A percentile compares a stretch with the other conserved stretches of the same genome.
These are phyloP conservation scores for Erysimum cheiri DNA, from an alignment of 441 rosid species.

Conservation along the genomic window DNA sequence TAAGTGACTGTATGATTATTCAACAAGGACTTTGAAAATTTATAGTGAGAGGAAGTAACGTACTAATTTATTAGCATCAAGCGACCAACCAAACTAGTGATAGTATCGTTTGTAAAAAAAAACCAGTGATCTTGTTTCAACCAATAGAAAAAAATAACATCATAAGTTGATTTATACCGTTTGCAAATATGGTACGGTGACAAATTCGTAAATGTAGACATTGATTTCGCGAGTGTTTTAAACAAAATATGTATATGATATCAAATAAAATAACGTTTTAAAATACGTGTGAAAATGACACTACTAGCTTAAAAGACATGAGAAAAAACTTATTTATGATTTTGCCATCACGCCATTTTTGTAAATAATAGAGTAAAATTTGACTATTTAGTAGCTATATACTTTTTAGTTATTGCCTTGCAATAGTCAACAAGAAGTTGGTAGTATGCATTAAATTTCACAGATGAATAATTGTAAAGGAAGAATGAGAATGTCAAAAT, in stretches of 20 bases:
- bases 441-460: background rate
- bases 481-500: background rate
- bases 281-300: too few relatives aligned
- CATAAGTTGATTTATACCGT: background rate
- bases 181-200: too few relatives aligned
- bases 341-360: too few relatives aligned
- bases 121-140: background rate
- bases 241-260: too few relatives aligned
- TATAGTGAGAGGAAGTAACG: slow-evolving; percentile 13
- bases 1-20: slow-evolving; percentile 4
- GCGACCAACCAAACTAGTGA: slow-evolving; percentile 23
- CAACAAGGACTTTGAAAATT: slow-evolving; percentile 23
- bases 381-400: background rate
- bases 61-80: slow-evolving; percentile 27
- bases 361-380: background rate
- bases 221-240: too few relatives aligned
- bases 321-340: too few relatives aligned
- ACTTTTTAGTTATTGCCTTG: background rate
- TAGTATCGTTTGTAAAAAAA: background rate
- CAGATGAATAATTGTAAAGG: background rate
- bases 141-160: background rate
- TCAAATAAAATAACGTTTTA: too few relatives aligned
- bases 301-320: too few relatives aligned
- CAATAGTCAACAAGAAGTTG: background rate
- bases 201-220: too few relatives aligned